Conservation (phyloP, 2,329 filamentous ascomycete species). For the Hymenotorrendiella dingleyae region DNA sequence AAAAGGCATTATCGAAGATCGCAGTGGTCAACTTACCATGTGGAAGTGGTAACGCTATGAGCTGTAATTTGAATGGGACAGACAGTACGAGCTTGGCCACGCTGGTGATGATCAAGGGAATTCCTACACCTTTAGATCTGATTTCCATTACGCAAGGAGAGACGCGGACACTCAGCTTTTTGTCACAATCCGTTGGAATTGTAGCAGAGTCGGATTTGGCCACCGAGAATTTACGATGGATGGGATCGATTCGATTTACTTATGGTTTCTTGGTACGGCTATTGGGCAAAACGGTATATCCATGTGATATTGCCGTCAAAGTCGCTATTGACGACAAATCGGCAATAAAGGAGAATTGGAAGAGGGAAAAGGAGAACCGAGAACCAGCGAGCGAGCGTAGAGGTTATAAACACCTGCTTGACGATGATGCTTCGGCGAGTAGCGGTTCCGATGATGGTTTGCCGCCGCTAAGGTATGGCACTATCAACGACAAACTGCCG, state of each 20-base stretch:
- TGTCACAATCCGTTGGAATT: slow-evolving; percentile 85
- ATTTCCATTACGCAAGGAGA: slow-evolving; percentile 81
- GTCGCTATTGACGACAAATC: slow-evolving; percentile 73
- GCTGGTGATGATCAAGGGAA: slow-evolving; percentile 78
- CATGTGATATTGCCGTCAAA: slow-evolving; percentile 82
- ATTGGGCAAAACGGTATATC: slow-evolving; percentile 71
- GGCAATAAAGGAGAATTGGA: slow-evolving; percentile 68
- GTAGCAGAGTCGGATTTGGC: slow-evolving; percentile 85
- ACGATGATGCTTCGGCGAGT: slow-evolving; percentile 29
- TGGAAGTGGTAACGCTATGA: slow-evolving; percentile 91
- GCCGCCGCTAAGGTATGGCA: slow-evolving; percentile 72
- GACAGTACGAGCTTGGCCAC: slow-evolving; percentile 69
- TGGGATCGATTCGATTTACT: slow-evolving; percentile 81
- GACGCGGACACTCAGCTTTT: slow-evolving; percentile 71
- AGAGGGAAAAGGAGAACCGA: slow-evolving; percentile 35
- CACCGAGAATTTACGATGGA: slow-evolving; percentile 89
- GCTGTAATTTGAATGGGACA: slow-evolving; percentile 81
- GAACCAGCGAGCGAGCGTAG: slow-evolving; percentile 25
- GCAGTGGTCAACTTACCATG: slow-evolving; percentile 86
- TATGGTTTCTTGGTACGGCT: slow-evolving; percentile 76
- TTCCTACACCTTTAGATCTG: slow-evolving; percentile 78
- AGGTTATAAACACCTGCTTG: slow-evolving; percentile 25
- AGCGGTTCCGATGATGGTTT: slow-evolving; percentile 44
- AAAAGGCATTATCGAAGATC: slow-evolving; percentile 65
- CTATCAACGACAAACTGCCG: slow-evolving; percentile 69